These are phyloP conservation scores for Ophiostoma australiae DNA, from an alignment of 2,329 filamentous ascomycete genomes.

Conservation along the genomic window DNA sequence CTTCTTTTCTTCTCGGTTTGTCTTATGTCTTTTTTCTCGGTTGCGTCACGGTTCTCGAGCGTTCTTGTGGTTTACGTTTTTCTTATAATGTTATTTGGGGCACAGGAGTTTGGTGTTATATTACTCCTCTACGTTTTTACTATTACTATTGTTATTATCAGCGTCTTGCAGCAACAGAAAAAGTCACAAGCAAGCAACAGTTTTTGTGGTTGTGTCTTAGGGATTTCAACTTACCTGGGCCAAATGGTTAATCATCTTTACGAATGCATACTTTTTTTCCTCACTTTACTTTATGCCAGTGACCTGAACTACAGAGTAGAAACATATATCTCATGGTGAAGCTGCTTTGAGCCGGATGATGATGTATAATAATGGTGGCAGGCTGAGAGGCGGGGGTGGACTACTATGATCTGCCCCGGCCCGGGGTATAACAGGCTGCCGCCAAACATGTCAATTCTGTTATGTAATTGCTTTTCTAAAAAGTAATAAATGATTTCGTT, in stretches of 20 bases:
- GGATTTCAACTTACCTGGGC: background rate
- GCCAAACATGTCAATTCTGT: background rate
- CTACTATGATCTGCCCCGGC: too few species aligned
- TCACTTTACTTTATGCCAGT: background rate
- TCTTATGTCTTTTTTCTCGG: background rate
- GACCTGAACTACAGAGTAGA: background rate
- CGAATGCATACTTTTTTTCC: background rate
- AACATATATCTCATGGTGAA: background rate
- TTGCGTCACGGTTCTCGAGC: background rate
- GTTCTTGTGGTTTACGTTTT: background rate
- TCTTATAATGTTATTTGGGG: background rate
- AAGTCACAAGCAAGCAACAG: conserved; percentile 13
- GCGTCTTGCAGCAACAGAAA: background rate
- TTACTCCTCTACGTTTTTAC: background rate
- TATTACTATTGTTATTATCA: background rate
- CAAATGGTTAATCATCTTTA: background rate
- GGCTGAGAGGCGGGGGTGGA: background rate
- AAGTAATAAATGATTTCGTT: background rate
- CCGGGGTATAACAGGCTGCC: too few species aligned
- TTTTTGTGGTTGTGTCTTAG: background rate
- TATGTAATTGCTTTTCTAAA: background rate
- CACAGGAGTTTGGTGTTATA: conserved; percentile 5
- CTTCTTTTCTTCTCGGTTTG: background rate
- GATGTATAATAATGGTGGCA: background rate
- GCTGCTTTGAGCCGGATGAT: background rate